These are phyloP conservation scores for Tylopilus sp. DNA, from an alignment of 768 basidiomycete species.

Conservation along the genomic window DNA sequence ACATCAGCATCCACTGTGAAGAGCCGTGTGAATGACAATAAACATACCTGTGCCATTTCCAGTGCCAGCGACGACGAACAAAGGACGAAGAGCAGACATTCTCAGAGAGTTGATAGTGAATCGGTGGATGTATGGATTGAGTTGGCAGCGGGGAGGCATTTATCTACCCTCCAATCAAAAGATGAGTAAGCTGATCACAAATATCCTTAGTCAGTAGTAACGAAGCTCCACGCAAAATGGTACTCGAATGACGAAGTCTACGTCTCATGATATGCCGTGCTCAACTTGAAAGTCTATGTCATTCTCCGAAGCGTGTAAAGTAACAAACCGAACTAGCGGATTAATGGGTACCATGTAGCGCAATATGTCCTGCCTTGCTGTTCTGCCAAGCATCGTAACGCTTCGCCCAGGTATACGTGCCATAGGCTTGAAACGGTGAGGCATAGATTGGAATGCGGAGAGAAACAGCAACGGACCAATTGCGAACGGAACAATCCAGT, in stretches of 20 bases:
- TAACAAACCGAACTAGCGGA: conserved; percentile 8
- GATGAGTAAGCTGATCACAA: too few species aligned
- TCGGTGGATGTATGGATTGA: too few species aligned
- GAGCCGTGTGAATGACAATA: not conserved
- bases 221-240: too few species aligned
- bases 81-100: conserved; percentile 39
- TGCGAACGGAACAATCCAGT: conserved; percentile 76
- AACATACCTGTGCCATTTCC: conserved; percentile 38
- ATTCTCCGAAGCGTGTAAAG: conserved; percentile 7
- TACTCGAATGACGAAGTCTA: too few species aligned
- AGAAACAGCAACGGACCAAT: conserved; percentile 52
- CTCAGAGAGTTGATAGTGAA: not conserved
- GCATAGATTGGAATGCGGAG: not conserved
- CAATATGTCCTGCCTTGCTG: conserved; percentile 80
- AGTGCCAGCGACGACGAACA: conserved; percentile 58
- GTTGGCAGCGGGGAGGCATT: not conserved
- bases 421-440: conserved; percentile 53
- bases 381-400: conserved; percentile 61
- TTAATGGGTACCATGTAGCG: conserved; percentile 33
- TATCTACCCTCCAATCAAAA: too few species aligned
- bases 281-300: conserved; percentile 13
- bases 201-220: too few species aligned
- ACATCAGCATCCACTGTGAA: conserved; percentile 2
- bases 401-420: conserved; percentile 78
- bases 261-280: too few species aligned